These are phyloP conservation scores for Tubosaeta sp. DNA, from an alignment of 768 basidiomycete species.

Conservation along the genomic window DNA sequence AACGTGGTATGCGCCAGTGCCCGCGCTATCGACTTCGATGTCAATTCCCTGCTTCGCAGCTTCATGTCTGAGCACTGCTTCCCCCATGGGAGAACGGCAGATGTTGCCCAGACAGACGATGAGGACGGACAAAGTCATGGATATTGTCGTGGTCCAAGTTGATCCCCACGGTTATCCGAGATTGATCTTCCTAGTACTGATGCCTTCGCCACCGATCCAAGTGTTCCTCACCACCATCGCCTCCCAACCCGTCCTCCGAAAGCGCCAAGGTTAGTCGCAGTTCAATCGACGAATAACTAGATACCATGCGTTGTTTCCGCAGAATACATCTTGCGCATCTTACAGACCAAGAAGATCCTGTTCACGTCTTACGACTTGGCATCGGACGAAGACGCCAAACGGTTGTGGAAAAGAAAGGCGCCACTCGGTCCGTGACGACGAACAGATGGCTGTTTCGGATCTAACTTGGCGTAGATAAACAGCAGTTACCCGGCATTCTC, in stretches of 20 bases:
- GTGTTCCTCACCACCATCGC: conserved; percentile 84
- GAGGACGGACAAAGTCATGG: conserved; percentile 51
- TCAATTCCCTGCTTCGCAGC: conserved; percentile 63
- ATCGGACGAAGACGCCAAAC: conserved; percentile 76
- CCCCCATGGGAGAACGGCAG: conserved; percentile 90
- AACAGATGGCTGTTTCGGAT: neutral
- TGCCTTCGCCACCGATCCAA: conserved; percentile 82
- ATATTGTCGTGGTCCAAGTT: neutral
- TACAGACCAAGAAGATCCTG: conserved; percentile 82
- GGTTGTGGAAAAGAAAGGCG: conserved; percentile 76
- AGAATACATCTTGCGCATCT: conserved; percentile 79
- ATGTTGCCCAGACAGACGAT: conserved; percentile 83
- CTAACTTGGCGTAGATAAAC: conserved; percentile 53
- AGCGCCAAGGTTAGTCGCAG: conserved; percentile 62
- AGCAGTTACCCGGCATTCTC: conserved; percentile 80
- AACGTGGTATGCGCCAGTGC: conserved; percentile 79
- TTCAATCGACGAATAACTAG: neutral
- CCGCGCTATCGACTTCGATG: conserved; percentile 76
- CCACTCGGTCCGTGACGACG: conserved; percentile 47
- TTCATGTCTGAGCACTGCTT: conserved; percentile 73
- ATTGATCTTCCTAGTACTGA: conserved; percentile 25
- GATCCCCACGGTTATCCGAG: conserved; percentile 1
- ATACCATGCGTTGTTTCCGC: conserved; percentile 1
- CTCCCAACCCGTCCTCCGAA: conserved; percentile 70
- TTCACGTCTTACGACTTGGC: conserved; percentile 83